Evolutionary conservation across 2,329 filamentous ascomycete species (phyloP).

Genomic region (Pezicula rhizophila): DNA sequence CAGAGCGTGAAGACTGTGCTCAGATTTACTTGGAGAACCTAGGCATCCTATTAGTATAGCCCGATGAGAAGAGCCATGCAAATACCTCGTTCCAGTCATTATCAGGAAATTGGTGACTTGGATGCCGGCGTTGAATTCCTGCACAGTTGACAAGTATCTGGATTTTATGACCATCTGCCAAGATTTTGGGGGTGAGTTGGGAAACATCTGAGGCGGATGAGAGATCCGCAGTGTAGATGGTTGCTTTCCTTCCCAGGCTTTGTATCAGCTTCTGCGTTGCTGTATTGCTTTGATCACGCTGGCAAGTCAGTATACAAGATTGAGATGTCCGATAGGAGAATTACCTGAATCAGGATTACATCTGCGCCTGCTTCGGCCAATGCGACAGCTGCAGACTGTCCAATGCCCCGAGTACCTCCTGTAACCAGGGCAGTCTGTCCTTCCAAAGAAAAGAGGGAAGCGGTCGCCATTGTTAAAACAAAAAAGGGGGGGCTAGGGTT

Average conservation of each 20-base stretch:
- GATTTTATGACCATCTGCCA: constrained; percentile 59
- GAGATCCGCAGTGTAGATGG: constrained; percentile 67
- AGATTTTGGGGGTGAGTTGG: constrained; percentile 52
- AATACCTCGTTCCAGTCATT: constrained; percentile 65
- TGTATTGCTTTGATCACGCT: constrained; percentile 24
- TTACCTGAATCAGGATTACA: constrained; percentile 33
- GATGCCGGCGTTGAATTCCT: constrained; percentile 76
- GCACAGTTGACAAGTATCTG: constrained; percentile 82
- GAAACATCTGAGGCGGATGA: constrained; percentile 53
- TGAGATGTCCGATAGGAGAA: background rate
- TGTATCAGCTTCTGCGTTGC: constrained; percentile 57
- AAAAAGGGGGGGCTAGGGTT: too few relatives aligned
- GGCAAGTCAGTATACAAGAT: background rate
- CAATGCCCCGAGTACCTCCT: constrained; percentile 33
- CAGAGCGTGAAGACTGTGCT: constrained; percentile 73
- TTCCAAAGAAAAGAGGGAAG: constrained; percentile 27
- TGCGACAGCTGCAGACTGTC: constrained; percentile 30
- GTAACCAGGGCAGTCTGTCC: constrained; percentile 33
- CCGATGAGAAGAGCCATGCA: background rate
- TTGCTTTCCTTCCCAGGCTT: constrained; percentile 58
- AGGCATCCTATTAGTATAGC: background rate
- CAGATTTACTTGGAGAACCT: constrained; percentile 83
- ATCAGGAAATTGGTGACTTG: constrained; percentile 69
- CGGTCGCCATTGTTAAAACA: constrained; percentile 14
- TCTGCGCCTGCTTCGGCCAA: constrained; percentile 34